Conservation (phyloP, 257 asterid genomes). For the Nicotiana benthamiana region DNA sequence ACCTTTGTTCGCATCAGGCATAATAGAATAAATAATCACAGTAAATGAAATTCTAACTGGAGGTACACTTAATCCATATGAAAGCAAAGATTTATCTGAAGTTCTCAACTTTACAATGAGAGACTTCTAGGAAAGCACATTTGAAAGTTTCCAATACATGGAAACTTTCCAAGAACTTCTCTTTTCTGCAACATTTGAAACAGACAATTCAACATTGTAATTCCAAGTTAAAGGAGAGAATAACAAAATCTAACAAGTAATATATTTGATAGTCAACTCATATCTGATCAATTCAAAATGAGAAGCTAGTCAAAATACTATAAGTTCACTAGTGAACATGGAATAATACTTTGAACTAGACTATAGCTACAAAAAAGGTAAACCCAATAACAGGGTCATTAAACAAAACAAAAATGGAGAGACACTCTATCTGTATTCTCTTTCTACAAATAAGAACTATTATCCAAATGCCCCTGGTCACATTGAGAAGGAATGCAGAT, state of each 20-base stretch:
- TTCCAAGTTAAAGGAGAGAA: neutral
- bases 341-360: neutral
- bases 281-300: neutral
- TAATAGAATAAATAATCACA: neutral
- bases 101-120: neutral
- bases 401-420: neutral
- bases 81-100: neutral
- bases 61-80: neutral
- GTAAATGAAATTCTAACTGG: neutral
- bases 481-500: neutral
- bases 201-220: neutral
- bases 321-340: neutral
- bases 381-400: neutral
- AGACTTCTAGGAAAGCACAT: neutral
- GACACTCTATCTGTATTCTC: neutral
- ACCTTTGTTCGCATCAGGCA: neutral
- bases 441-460: neutral
- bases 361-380: neutral
- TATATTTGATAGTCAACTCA: no score
- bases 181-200: constrained; percentile 20
- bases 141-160: no score
- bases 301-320: neutral
- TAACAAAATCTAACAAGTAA: neutral
- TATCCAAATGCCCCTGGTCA: neutral
- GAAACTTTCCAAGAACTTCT: neutral